phyloP scores from a whole-genome alignment of 2,329 filamentous ascomycete genomes.

The Mariannaea elegans region DNA sequence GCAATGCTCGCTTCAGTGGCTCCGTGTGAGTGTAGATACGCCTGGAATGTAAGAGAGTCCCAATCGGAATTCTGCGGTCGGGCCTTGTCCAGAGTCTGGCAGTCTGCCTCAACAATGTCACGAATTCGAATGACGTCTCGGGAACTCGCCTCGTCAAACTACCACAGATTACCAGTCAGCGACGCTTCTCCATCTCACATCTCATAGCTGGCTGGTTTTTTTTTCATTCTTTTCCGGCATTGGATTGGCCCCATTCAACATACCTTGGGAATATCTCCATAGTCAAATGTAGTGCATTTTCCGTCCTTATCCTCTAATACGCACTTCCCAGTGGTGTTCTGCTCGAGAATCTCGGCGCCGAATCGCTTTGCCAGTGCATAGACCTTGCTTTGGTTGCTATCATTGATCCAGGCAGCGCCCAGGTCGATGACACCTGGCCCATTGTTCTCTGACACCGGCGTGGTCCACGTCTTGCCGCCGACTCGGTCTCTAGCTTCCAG shows the following conservation, averaged over 20 bases:
- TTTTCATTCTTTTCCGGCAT: too few species aligned
- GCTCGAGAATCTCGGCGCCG: slow-evolving; percentile 53
- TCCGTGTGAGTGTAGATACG: slow-evolving; percentile 37
- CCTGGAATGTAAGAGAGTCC: slow-evolving; percentile 42
- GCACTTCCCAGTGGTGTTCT: slow-evolving; percentile 55
- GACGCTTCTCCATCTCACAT: too few species aligned
- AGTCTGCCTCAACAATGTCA: slow-evolving; percentile 42
- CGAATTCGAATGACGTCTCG: slow-evolving; percentile 30
- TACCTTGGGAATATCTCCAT: slow-evolving; percentile 29
- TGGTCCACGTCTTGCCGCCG: slow-evolving; percentile 60
- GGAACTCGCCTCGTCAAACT: slow-evolving; percentile 24
- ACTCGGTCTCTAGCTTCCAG: slow-evolving; percentile 59
- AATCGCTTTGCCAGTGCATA: slow-evolving; percentile 50
- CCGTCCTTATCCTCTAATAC: slow-evolving; percentile 53
- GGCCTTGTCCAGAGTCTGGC: slow-evolving; percentile 37
- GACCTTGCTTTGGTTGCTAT: slow-evolving; percentile 59
- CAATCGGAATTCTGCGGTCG: slow-evolving; percentile 29
- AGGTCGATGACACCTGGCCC: slow-evolving; percentile 55
- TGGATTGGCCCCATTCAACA: background rate
- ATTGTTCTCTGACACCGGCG: slow-evolving; percentile 35
- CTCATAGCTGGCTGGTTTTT: too few species aligned
- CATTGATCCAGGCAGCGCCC: slow-evolving; percentile 68
- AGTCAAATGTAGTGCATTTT: slow-evolving; percentile 19
- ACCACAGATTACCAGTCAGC: too few species aligned
- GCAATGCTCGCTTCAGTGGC: slow-evolving; percentile 24